phyloP scores from a whole-genome alignment of 2,329 filamentous ascomycete genomes.

The Cladosporium sp. region DNA sequence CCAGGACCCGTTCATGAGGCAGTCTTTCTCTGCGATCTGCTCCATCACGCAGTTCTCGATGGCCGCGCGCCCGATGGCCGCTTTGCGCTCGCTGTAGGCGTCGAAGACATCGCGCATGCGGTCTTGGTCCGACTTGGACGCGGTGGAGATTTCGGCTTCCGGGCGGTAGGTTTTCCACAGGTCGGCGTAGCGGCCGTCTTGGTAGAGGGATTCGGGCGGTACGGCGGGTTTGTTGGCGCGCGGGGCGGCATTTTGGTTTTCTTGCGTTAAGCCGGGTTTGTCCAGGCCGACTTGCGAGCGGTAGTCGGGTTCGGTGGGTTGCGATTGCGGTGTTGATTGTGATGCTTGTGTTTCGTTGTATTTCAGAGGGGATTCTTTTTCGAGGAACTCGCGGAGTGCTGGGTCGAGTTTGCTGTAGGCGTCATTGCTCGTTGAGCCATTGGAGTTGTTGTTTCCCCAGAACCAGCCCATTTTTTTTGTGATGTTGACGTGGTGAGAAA shows the following conservation, averaged over 20 bases:
- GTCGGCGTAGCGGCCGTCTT: conserved; percentile 73
- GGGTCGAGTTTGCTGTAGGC: conserved; percentile 75
- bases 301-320: conserved; percentile 28
- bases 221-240: conserved; percentile 35
- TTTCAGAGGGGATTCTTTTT: conserved; percentile 75
- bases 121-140: conserved; percentile 71
- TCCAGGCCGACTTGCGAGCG: conserved; percentile 28
- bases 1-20: conserved; percentile 70
- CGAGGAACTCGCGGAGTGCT: conserved; percentile 76
- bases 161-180: conserved; percentile 91
- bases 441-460: conserved; percentile 43
- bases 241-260: conserved; percentile 20
- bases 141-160: conserved; percentile 63
- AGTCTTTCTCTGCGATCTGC: conserved; percentile 76
- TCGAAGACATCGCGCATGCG: conserved; percentile 76
- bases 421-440: conserved; percentile 44
- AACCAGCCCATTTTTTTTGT: conserved; percentile 57
- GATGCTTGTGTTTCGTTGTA: conserved; percentile 46
- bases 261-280: conserved; percentile 20
- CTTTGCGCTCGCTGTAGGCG: conserved; percentile 76
- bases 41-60: conserved; percentile 91
- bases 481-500: neutral
- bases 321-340: too few relatives aligned
- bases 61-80: conserved; percentile 72
- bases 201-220: conserved; percentile 55